Percentiles rank a stretch among this genome's conserved stretches.
Conservation (phyloP, 768 basidiomycete species). For the Stropharia rugosoannulata region DNA sequence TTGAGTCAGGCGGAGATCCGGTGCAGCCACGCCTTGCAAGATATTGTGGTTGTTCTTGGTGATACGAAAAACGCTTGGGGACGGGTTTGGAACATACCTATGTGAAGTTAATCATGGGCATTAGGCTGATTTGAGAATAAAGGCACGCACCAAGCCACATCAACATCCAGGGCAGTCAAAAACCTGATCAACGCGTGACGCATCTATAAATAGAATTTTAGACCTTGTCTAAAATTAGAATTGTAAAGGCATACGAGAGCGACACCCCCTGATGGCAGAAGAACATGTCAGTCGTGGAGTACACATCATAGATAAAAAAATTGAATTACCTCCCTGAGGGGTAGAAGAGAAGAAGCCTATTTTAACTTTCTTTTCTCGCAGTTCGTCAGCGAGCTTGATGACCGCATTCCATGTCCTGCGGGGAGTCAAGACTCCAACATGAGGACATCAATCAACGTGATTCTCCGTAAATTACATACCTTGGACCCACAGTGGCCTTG, state of each 20-base stretch:
- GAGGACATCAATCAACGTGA: constrained; percentile 2
- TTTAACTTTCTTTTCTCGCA: constrained; percentile 83
- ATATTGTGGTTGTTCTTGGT: constrained; percentile 97
- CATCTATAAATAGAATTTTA: constrained; percentile 56
- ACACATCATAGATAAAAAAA: too few species aligned
- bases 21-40: constrained; percentile 87
- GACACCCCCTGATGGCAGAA: constrained; percentile 69
- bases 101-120: not conserved
- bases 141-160: constrained; percentile 72
- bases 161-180: constrained; percentile 75
- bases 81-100: constrained; percentile 88
- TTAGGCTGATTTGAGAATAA: constrained; percentile 12
- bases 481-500: constrained; percentile 64
- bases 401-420: constrained; percentile 78
- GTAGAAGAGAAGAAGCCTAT: constrained; percentile 96
- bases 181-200: constrained; percentile 92
- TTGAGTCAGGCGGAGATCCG: constrained; percentile 73
- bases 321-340: constrained; percentile 76
- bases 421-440: constrained; percentile 2
- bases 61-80: constrained; percentile 87
- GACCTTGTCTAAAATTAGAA: constrained; percentile 6
- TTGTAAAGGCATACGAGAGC: constrained; percentile 66
- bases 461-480: constrained; percentile 29
- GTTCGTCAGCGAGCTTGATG: constrained; percentile 76
- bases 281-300: not conserved